Evolutionary conservation across 2,329 filamentous ascomycete genomes (phyloP).

Genomic region (Aureobasidium sp.): DNA sequence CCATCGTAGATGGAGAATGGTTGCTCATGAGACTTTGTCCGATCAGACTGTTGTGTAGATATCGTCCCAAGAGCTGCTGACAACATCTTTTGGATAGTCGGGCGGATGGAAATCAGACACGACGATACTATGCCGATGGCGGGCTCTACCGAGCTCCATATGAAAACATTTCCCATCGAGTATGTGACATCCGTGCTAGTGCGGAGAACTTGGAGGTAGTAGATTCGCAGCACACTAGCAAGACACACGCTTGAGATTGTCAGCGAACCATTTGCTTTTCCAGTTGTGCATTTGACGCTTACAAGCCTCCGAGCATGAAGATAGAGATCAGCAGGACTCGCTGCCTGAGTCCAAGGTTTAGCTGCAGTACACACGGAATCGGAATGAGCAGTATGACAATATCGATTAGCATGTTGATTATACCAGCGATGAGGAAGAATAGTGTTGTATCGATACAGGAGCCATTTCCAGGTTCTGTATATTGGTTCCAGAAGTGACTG

Average conservation of each 20-base stretch:
- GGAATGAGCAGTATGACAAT: not conserved
- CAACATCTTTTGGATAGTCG: not conserved
- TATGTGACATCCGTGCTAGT: not conserved
- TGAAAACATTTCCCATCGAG: not conserved
- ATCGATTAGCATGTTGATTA: constrained; percentile 1
- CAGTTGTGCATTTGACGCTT: not conserved
- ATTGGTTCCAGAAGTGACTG: not conserved
- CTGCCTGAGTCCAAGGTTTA: not conserved
- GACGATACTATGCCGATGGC: not conserved
- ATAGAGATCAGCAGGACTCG: not conserved
- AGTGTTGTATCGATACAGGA: not conserved
- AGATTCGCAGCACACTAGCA: not conserved
- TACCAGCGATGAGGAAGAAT: not conserved
- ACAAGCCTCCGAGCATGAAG: not conserved
- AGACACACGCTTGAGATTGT: not conserved
- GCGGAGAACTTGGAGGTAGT: not conserved
- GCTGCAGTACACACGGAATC: not conserved
- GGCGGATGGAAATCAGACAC: not conserved
- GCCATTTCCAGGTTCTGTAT: not conserved
- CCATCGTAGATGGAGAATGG: no score
- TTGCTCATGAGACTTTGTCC: no score
- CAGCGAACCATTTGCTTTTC: not conserved
- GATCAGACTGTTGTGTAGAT: no score
- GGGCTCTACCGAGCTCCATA: not conserved
- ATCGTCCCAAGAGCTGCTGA: not conserved